A percentile compares a stretch with the other conserved stretches of the same genome.
Evolutionary conservation across 257 asterid genomes (phyloP).

Genomic region (Plantago elongata): DNA sequence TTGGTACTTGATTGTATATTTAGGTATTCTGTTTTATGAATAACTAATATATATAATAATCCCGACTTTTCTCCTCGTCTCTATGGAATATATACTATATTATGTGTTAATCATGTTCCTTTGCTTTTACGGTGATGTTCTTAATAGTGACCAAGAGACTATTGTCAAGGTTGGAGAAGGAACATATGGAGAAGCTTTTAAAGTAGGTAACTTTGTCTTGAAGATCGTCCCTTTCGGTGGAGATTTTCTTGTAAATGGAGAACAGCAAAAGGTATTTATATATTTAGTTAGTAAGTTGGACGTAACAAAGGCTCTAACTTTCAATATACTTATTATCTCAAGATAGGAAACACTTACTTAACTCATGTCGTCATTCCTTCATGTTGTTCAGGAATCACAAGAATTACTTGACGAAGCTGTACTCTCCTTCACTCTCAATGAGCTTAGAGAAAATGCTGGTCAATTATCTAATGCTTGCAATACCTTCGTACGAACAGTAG

Average conservation of each 20-base stretch:
- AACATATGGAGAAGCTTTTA: slow-evolving; percentile 94
- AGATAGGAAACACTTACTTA: slow-evolving; percentile 6
- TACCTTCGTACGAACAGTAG: slow-evolving; percentile 69
- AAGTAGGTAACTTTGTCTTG: slow-evolving; percentile 71
- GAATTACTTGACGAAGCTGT: slow-evolving; percentile 91
- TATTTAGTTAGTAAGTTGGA: neutral
- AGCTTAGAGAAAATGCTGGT: slow-evolving; percentile 45
- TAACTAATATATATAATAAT: too few relatives aligned
- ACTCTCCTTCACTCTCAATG: slow-evolving; percentile 84
- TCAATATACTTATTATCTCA: neutral
- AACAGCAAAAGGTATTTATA: slow-evolving; percentile 66
- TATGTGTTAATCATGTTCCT: slow-evolving; percentile 6
- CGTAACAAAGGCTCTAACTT: too few relatives aligned
- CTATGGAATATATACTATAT: too few relatives aligned
- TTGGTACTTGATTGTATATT: too few relatives aligned
- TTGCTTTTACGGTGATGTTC: slow-evolving; percentile 14
- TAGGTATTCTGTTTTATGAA: too few relatives aligned
- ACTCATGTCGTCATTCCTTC: slow-evolving; percentile 19
- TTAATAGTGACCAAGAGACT: slow-evolving; percentile 46
- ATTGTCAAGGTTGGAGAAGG: slow-evolving; percentile 89
- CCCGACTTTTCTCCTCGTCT: too few relatives aligned
- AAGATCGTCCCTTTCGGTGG: slow-evolving; percentile 96
- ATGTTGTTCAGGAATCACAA: slow-evolving; percentile 64
- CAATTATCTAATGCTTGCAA: slow-evolving; percentile 59
- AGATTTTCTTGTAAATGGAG: slow-evolving; percentile 74